These are phyloP conservation scores for Irpex sp. DNA, from an alignment of 1,284 basidiomycete genomes.

Conservation along the genomic window DNA sequence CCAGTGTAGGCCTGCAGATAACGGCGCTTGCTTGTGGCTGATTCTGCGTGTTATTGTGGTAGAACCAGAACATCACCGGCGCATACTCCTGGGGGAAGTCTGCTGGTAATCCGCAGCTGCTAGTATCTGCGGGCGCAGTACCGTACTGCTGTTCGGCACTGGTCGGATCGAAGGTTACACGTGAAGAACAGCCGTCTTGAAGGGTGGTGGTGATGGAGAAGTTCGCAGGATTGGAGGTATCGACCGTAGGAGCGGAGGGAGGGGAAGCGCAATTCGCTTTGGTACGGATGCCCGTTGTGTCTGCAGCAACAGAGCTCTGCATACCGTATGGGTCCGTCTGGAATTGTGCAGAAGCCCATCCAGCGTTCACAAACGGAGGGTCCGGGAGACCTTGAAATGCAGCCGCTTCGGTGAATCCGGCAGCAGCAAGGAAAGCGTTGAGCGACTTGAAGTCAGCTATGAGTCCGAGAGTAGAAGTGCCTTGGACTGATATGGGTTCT, in stretches of 20 bases:
- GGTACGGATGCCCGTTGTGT: constrained; percentile 52
- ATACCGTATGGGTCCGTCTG: not conserved
- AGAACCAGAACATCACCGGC: constrained; percentile 66
- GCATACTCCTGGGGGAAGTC: constrained; percentile 35
- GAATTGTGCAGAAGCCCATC: constrained; percentile 52
- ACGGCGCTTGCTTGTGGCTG: constrained; percentile 41
- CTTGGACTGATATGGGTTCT: not conserved
- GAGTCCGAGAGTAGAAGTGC: constrained; percentile 10
- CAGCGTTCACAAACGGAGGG: constrained; percentile 46
- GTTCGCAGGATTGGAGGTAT: constrained; percentile 17
- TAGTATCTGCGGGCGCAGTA: constrained; percentile 31
- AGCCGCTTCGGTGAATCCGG: constrained; percentile 47
- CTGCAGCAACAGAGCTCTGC: constrained; percentile 26
- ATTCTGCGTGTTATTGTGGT: constrained; percentile 27
- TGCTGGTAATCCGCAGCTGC: constrained; percentile 32
- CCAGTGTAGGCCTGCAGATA: constrained; percentile 52
- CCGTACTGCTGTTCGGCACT: constrained; percentile 44
- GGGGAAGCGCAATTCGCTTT: constrained; percentile 44
- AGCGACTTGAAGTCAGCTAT: constrained; percentile 9
- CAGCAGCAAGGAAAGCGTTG: constrained; percentile 48
- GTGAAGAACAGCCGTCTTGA: constrained; percentile 37
- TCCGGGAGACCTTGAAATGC: constrained; percentile 42
- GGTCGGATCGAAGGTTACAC: constrained; percentile 33
- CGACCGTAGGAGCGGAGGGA: constrained; percentile 21
- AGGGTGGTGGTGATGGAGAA: constrained; percentile 40